Base-by-base conservation (phyloP, 2,329 filamentous ascomycete genomes). In the Nemania sp. region DNA sequence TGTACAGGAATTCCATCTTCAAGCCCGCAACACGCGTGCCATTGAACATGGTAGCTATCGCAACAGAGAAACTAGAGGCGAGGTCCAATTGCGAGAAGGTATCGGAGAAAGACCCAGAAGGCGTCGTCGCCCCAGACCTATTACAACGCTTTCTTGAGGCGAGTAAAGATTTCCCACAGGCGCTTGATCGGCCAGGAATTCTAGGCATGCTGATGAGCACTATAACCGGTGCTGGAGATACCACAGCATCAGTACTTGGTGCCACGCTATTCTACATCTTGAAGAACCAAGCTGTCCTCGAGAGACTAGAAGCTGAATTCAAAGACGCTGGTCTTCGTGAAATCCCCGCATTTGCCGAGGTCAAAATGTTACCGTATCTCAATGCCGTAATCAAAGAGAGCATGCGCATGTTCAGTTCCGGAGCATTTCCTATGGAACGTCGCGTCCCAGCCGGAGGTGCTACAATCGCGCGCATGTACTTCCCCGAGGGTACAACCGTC, bases 281-380 rank as follows among this genome's bases (percentile, higher is more conserved):
- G 8, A 59, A 55, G 17, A 58, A 63, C 62, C 87, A 87, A 6
- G 72, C 79, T 49, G 69, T 69, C 14, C 70, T 88, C 28, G 77
- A 83, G 59, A 56, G 57, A 41, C 51, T 66, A 4, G 56, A 62
- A 43, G 50, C 49, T 3, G 62, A 66, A 22, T 50, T 66, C 8
- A 24, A 37, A 1, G 40, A 48, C 17, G 59, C 60, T 5, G 42
- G 52, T 1, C 33, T 66, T 14, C 45, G 57, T 0, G 57, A 56
- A 23, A 57, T 66, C 11, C 63, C 62, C 14, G 17, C 50, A 14
- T 64, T 54, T 26, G 46, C 58, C 1, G 56, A 64, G 14, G 57
- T 61, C 2, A 50, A 36, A 33, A 61, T 58, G 43, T 28, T 66
- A n/a, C 63, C 63, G 8, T 66, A 66, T 40, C 56, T 66, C 1